Conservation (phyloP, 1,284 basidiomycete species). For the Agaricales sp. region DNA sequence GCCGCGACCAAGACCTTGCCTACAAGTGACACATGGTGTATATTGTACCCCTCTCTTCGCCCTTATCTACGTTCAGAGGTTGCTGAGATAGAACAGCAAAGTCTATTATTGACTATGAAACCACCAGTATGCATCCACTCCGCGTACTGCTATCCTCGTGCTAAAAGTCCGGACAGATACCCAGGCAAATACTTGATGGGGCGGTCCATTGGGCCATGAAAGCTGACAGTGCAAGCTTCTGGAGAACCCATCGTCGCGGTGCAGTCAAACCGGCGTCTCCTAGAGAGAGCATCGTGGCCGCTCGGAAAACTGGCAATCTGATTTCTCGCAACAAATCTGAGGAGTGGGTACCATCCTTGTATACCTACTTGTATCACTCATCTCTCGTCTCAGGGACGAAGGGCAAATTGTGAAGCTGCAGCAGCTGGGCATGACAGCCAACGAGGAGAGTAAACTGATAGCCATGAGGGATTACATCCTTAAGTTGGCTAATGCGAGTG, state of each 20-base stretch:
- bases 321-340: constrained; percentile 53
- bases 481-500: constrained; percentile 64
- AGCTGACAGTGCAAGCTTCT: constrained; percentile 65
- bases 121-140: constrained; percentile 51
- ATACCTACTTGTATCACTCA: constrained; percentile 3
- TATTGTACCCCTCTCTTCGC: constrained; percentile 85
- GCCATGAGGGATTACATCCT: constrained; percentile 84
- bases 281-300: constrained; percentile 54
- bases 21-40: constrained; percentile 89
- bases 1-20: constrained; percentile 74
- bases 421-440: constrained; percentile 70
- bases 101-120: constrained; percentile 67
- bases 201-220: constrained; percentile 85
- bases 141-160: background rate
- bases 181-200: constrained; percentile 75
- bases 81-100: constrained; percentile 64
- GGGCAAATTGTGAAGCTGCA: constrained; percentile 62
- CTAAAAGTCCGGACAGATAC: constrained; percentile 36
- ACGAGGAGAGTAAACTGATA: constrained; percentile 74
- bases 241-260: constrained; percentile 46
- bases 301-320: constrained; percentile 39
- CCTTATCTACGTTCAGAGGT: constrained; percentile 84
- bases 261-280: constrained; percentile 50
- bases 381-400: constrained; percentile 50
- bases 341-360: constrained; percentile 40